Percentiles rank a stretch among this genome's conserved stretches.
phyloP scores from a whole-genome alignment of 2,329 filamentous ascomycete genomes.

The Kalmusia sp. region DNA sequence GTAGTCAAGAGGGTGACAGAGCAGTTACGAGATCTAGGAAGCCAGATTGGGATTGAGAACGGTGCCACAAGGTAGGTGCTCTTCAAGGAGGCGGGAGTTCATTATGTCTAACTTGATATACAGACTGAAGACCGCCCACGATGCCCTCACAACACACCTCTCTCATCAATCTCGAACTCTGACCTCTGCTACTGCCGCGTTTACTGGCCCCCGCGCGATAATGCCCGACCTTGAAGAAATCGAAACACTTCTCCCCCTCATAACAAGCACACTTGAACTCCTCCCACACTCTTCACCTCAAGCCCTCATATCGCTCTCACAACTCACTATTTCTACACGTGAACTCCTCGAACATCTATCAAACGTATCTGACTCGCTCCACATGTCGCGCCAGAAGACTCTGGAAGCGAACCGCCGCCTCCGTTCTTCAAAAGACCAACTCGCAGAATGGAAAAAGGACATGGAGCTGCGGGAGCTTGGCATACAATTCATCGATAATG shows the following conservation, averaged over 20 bases:
- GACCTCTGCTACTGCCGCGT: slow-evolving; percentile 74
- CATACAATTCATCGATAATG: slow-evolving; percentile 78
- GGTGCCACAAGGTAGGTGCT: slow-evolving; percentile 70
- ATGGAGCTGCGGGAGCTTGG: slow-evolving; percentile 84
- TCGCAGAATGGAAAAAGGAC: slow-evolving; percentile 84
- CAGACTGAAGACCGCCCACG: slow-evolving; percentile 78
- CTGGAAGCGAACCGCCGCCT: slow-evolving; percentile 80
- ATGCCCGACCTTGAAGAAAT: slow-evolving; percentile 70
- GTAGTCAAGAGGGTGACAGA: slow-evolving; percentile 74
- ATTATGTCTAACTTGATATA: slow-evolving; percentile 20
- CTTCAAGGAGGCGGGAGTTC: neutral
- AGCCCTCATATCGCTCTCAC: slow-evolving; percentile 70
- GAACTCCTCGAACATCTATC: slow-evolving; percentile 82
- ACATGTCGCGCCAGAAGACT: slow-evolving; percentile 91
- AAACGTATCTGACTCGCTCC: slow-evolving; percentile 86
- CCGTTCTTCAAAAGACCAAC: slow-evolving; percentile 81
- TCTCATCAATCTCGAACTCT: slow-evolving; percentile 77
- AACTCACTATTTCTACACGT: slow-evolving; percentile 69
- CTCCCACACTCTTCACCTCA: slow-evolving; percentile 72
- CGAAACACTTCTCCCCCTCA: slow-evolving; percentile 72
- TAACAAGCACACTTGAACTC: slow-evolving; percentile 68
- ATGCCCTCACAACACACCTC: slow-evolving; percentile 76
- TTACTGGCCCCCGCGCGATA: slow-evolving; percentile 72
- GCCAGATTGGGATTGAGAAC: slow-evolving; percentile 74
- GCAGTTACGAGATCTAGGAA: slow-evolving; percentile 73